Evolutionary conservation across 768 basidiomycete species (phyloP).

Genomic region (Boletus edulis): DNA sequence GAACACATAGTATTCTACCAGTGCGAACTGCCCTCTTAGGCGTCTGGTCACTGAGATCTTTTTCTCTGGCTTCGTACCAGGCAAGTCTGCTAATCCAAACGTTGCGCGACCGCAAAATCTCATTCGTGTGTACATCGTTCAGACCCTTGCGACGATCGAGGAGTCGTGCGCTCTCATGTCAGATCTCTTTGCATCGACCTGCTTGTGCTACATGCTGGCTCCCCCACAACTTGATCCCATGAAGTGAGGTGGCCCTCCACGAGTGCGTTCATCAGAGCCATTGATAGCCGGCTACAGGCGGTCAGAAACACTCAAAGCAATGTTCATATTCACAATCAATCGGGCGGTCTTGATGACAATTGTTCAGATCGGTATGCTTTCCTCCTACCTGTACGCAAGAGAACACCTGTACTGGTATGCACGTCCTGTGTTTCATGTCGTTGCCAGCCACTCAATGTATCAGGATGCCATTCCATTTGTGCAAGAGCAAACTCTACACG

Average conservation of each 20-base stretch:
- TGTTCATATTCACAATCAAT: slow-evolving; percentile 19
- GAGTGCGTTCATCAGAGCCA: not conserved
- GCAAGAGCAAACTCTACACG: slow-evolving; percentile 24
- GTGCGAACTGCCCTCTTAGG: slow-evolving; percentile 13
- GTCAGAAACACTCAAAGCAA: slow-evolving; percentile 9
- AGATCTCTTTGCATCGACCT: slow-evolving; percentile 12
- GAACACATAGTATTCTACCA: not conserved
- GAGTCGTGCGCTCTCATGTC: slow-evolving; percentile 14
- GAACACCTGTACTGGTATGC: slow-evolving; percentile 18
- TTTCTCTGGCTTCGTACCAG: slow-evolving; percentile 5
- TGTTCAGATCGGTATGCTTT: slow-evolving; percentile 17
- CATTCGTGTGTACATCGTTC: not conserved
- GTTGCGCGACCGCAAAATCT: not conserved
- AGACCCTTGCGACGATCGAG: slow-evolving; percentile 8
- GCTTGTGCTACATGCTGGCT: slow-evolving; percentile 14
- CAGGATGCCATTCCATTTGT: slow-evolving; percentile 23
- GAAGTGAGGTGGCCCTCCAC: not conserved
- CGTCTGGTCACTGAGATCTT: slow-evolving; percentile 1
- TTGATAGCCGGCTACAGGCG: slow-evolving; percentile 1
- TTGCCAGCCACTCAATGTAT: not conserved
- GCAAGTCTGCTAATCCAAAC: not conserved
- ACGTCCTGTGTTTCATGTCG: not conserved
- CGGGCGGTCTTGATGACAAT: slow-evolving; percentile 19
- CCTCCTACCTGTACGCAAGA: slow-evolving; percentile 10
- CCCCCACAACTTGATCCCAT: slow-evolving; percentile 2